Conservation (phyloP, 192 early-diverging fungal genomes). For the Dimargaris xerosporica region DNA sequence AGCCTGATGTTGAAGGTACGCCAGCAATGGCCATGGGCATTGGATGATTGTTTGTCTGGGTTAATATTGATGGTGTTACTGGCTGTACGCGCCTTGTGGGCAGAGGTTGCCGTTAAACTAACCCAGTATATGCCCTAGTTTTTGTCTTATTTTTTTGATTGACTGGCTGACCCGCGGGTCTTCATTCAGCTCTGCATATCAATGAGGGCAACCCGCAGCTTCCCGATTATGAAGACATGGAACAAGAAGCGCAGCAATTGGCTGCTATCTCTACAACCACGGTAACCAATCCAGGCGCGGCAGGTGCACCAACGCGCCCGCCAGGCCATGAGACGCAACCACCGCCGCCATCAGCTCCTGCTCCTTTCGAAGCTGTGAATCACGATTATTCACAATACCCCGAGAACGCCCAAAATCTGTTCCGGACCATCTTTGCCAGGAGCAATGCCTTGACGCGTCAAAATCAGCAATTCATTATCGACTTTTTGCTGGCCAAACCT, state of each 20-base stretch:
- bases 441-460: not conserved
- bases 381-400: not conserved
- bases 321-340: no score
- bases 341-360: not conserved
- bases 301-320: no score
- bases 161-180: not conserved
- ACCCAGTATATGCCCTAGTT: not conserved
- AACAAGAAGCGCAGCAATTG: not conserved
- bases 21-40: no score
- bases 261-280: no score
- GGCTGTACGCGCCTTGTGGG: not conserved
- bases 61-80: no score
- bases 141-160: not conserved
- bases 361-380: not conserved
- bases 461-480: not conserved
- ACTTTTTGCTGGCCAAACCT: not conserved
- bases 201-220: not conserved
- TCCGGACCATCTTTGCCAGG: not conserved
- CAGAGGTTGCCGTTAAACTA: not conserved
- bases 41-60: no score
- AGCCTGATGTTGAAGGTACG: not conserved
- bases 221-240: slow-evolving; percentile 11
- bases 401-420: not conserved
- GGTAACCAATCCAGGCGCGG: not conserved
- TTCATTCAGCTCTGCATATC: not conserved